Base-by-base conservation (phyloP, 192 early-diverging fungal genomes). In the Kappamyces sp. region DNA sequence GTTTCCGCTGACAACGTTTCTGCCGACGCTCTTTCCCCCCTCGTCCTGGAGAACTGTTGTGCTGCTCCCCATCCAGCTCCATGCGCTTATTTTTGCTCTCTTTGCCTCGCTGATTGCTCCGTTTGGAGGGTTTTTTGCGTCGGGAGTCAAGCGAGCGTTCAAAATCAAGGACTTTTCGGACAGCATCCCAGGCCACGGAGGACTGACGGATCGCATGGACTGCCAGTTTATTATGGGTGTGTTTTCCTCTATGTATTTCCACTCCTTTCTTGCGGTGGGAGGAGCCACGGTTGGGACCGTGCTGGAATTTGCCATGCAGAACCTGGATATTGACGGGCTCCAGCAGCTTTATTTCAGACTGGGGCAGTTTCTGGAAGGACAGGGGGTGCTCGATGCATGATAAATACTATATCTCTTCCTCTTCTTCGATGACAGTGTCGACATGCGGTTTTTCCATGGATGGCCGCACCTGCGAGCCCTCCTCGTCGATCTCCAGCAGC, bases 51-150 rank as follows among this genome's bases (percentile, higher is more conserved):
- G 64, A 5, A 69, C 78, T n/a, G 77, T 94, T 11, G 74, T 69
- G 61, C 77, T 97, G 49, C 80, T 84, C 12, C 91, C 91, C 30
- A 66, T 98, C 57, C 90, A 94, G 67, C 78, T 90, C 39, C 95
- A 98, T 66, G 83, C 88, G 36, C 69, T 98, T 31, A 74, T 88
- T 30, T 84, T 98, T 74, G 86, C 93, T 0, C 77, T 83, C 51
- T 98, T 96, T 78, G 93, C 93, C 2, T 93, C 90, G 22, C 64
- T 92, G 60, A 94, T 98, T 65, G 93, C 93, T 49, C 95, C 95
- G 9, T 96, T 98, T 70, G 95, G 95, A 51, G 95, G 95, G 8
- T 98, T 96, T 79, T 98, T 98, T 77, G 95, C 95, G 4, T 88
- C 86, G 61, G 94, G 91, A 12, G 86, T 94, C 55, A 98, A 98